Base-by-base conservation (phyloP, 352 stramenopile species). In the Phytophthora fragariaefolia region DNA sequence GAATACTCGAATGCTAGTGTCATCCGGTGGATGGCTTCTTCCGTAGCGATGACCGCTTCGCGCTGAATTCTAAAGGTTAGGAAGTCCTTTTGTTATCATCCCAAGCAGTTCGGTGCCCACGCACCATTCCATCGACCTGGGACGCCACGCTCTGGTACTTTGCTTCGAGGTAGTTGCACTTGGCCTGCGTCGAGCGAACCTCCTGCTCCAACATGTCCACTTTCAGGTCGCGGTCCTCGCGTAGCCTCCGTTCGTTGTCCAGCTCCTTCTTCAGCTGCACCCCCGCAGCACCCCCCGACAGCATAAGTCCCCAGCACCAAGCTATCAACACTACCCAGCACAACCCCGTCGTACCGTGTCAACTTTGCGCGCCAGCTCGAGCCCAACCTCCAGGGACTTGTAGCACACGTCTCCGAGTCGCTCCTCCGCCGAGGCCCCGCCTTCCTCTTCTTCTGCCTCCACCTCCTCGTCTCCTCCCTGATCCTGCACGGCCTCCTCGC, bases 181-280 rank as follows among this genome's bases (percentile, higher is more conserved):
- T 80, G 1, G 63, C 62, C 23, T 76, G 69, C 3, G 69, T 77
- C 2, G 72, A 81, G 7, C 69, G 70, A 3, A 81, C 63, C 51
- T 83, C 73, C 73, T 83, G 62, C 20, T 79, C 69, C 23, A 81
- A 36, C 51, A 79, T 65, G 6, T 75, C 66, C 32, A 83, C 73
- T 61, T 75, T 74, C n/a, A 80, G 42, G 13, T 81, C 75, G 8
- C 63, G 60, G 30, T 80, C 69, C 27, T 49, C 47, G 6, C 75
- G 75, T 15, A 73, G 26, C 15, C 66, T 67, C 17, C 60, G 65
- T 48, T 83, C 75, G 13, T 43, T 50, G 1, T 72, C 62, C 8
- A 81, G 28, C 17, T 77, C 63, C 28, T 70, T 74, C 15, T 71
- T 58, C 27, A 83, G 28, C 75, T 83, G 40, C 62, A 30, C 13